Evolutionary conservation across 345 rosid species (phyloP).

Genomic region (Gossypium raimondii): DNA sequence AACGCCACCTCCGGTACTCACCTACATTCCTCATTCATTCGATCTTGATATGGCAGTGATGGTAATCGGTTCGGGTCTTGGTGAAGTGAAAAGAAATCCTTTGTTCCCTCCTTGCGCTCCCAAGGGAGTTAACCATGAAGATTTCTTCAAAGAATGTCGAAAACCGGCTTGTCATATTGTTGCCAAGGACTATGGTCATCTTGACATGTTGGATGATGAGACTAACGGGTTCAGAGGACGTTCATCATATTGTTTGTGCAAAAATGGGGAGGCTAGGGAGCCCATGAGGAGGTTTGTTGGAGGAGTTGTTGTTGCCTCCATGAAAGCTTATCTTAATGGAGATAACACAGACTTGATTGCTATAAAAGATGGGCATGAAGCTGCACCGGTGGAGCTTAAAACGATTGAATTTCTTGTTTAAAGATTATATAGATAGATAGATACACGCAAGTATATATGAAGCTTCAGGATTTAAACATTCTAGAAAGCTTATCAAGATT

Average conservation of each 20-base stretch:
- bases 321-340: conserved; percentile 58
- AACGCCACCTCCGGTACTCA: conserved; percentile 71
- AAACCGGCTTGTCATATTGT: conserved; percentile 70
- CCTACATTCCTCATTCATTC: conserved; percentile 61
- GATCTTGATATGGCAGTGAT: conserved; percentile 51
- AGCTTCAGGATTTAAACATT: not conserved
- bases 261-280: conserved; percentile 61
- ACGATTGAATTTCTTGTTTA: conserved; percentile 29
- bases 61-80: conserved; percentile 78
- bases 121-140: conserved; percentile 63
- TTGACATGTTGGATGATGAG: conserved; percentile 80
- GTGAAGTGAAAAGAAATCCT: conserved; percentile 43
- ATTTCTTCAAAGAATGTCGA: conserved; percentile 59
- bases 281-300: conserved; percentile 83
- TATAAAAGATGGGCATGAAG: conserved; percentile 45
- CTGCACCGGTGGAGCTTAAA: conserved; percentile 51
- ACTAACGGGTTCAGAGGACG: conserved; percentile 61
- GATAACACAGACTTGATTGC: conserved; percentile 43
- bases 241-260: conserved; percentile 58
- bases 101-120: conserved; percentile 80
- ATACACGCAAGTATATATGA: not conserved
- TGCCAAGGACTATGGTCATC: conserved; percentile 68
- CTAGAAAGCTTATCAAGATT: not conserved
- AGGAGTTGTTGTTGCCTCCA: conserved; percentile 58
- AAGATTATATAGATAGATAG: too few species aligned